Evolutionary conservation across 768 basidiomycete species (phyloP).

Genomic region (Ramaria sp.): DNA sequence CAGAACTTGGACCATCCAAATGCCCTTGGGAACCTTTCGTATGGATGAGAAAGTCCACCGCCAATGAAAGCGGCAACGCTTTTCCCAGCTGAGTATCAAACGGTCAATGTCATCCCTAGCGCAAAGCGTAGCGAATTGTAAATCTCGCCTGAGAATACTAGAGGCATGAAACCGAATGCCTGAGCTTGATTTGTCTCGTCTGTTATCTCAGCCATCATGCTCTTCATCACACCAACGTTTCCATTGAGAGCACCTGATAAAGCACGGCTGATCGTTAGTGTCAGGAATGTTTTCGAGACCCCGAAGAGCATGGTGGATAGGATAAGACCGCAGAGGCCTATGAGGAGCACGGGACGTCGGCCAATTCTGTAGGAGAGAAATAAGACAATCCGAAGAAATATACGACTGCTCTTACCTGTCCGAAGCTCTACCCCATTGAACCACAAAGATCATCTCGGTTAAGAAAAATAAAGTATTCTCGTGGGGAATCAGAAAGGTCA

Average conservation of each 20-base stretch:
- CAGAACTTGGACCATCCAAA: not conserved
- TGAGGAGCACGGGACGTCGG: no score
- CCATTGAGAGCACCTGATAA: no score
- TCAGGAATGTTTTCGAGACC: no score
- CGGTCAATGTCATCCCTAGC: not conserved
- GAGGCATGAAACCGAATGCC: not conserved
- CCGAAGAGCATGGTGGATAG: no score
- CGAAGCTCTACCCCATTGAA: not conserved
- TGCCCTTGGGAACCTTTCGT: not conserved
- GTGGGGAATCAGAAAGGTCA: not conserved
- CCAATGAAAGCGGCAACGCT: slow-evolving; percentile 16
- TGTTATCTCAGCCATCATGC: no score
- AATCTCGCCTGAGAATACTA: not conserved
- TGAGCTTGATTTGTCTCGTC: slow-evolving; percentile 1
- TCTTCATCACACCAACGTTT: no score
- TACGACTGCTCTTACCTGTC: not conserved
- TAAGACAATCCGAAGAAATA: no score
- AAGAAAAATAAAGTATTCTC: slow-evolving; percentile 19
- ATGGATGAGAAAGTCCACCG: not conserved
- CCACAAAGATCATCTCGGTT: not conserved
- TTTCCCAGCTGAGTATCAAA: not conserved
- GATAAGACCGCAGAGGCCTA: no score
- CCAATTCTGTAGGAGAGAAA: no score
- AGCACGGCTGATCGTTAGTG: no score
- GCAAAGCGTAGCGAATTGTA: slow-evolving; percentile 28